These are phyloP conservation scores for Gardenia jasminoides DNA, from an alignment of 257 asterid species.

Conservation along the genomic window DNA sequence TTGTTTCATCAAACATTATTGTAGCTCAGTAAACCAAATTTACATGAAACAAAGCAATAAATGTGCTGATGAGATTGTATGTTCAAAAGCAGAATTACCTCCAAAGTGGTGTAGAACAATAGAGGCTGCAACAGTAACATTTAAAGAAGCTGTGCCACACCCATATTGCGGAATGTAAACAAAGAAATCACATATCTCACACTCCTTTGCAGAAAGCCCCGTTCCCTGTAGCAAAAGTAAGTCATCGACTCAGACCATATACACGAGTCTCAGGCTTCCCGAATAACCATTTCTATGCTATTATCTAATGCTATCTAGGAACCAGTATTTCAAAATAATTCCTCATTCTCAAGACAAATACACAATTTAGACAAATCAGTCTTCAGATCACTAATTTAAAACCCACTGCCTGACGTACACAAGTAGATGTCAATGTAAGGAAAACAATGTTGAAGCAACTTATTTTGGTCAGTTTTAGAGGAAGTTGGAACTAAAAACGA, in stretches of 20 bases:
- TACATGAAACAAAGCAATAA: neutral
- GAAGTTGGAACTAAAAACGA: no score
- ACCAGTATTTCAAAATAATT: no score
- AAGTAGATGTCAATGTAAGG: neutral
- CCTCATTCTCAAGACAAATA: neutral
- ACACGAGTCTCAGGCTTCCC: no score
- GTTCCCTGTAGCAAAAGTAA: slow-evolving; percentile 61
- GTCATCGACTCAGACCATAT: neutral
- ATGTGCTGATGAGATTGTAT: neutral
- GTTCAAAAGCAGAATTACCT: slow-evolving; percentile 37
- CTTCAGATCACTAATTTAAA: neutral
- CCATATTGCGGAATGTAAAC: slow-evolving; percentile 96
- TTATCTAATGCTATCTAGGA: neutral
- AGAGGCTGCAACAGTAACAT: slow-evolving; percentile 95
- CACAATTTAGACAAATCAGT: neutral
- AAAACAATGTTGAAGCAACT: no score
- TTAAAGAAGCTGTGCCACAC: slow-evolving; percentile 91
- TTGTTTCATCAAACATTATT: neutral
- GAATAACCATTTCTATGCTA: neutral
- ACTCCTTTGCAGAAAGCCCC: slow-evolving; percentile 92
- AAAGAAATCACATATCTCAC: slow-evolving; percentile 91
- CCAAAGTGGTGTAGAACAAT: slow-evolving; percentile 91
- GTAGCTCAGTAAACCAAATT: neutral
- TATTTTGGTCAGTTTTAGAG: neutral
- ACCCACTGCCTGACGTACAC: neutral